Evolutionary conservation across 2,329 filamentous ascomycete species (phyloP).

Genomic region (Ilyonectria destructans): DNA sequence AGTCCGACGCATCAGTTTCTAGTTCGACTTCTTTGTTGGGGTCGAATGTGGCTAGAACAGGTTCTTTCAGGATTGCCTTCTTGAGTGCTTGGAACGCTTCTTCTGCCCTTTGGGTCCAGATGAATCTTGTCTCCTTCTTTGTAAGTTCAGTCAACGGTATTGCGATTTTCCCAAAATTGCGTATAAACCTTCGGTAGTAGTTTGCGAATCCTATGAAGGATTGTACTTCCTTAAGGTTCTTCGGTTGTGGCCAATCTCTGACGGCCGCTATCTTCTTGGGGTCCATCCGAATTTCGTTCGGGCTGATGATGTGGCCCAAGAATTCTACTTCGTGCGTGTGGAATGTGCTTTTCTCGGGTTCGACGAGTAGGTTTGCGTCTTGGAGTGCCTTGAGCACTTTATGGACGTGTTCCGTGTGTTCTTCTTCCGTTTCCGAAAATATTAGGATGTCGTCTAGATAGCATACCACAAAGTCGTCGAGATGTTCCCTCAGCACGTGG

Average conservation of each 20-base stretch:
- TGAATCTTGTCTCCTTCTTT: conserved; percentile 23
- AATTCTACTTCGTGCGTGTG: conserved; percentile 22
- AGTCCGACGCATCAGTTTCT: conserved; percentile 34
- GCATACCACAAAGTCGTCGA: conserved; percentile 22
- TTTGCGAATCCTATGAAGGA: conserved; percentile 30
- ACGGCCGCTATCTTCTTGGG: conserved; percentile 33
- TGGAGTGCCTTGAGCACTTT: conserved; percentile 34
- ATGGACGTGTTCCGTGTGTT: conserved; percentile 38
- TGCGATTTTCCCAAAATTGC: conserved; percentile 29
- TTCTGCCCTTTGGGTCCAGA: too few relatives aligned
- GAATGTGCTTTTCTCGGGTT: conserved; percentile 33
- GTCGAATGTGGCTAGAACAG: conserved; percentile 30
- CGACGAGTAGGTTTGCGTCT: conserved; percentile 30
- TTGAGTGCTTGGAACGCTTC: too few relatives aligned
- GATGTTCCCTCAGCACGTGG: conserved; percentile 29
- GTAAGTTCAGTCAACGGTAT: conserved; percentile 24
- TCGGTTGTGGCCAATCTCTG: conserved; percentile 6
- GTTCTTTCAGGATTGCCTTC: conserved; percentile 14
- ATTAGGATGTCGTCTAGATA: conserved; percentile 45
- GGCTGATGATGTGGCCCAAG: conserved; percentile 24
- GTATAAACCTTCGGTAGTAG: conserved; percentile 25
- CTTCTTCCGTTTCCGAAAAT: conserved; percentile 37
- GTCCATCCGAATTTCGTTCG: conserved; percentile 37
- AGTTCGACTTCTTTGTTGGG: conserved; percentile 26
- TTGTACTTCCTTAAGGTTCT: conserved; percentile 33